Conservation (phyloP, 805 yeast species). For the Saccharomyces mikatae region DNA sequence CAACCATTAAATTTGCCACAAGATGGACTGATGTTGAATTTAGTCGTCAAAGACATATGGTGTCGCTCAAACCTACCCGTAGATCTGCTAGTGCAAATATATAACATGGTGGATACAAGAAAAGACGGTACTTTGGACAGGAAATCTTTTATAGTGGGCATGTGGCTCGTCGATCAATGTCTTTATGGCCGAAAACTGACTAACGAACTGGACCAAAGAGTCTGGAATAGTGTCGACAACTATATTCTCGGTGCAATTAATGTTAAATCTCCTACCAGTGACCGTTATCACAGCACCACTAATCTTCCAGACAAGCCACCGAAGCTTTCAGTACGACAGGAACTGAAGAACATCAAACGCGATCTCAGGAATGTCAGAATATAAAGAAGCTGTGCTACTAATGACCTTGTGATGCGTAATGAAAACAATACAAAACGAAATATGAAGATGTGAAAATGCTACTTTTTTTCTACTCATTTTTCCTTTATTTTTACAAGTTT, state of each 20-base stretch:
- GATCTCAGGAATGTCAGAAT: conserved; percentile 24
- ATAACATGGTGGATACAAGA: conserved; percentile 62
- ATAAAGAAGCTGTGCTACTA: neutral
- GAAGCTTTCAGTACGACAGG: conserved; percentile 19
- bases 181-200: conserved; percentile 90
- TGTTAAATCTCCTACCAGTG: conserved; percentile 6
- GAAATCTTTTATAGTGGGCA: conserved; percentile 86
- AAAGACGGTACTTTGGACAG: conserved; percentile 69
- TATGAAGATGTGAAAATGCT: neutral
- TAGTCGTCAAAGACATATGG: conserved; percentile 76
- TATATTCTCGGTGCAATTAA: conserved; percentile 12
- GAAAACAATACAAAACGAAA: too few species aligned
- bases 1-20: conserved; percentile 14
- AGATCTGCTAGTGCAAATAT: conserved; percentile 51
- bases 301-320: conserved; percentile 10
- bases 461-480: neutral
- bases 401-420: neutral
- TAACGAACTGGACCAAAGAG: conserved; percentile 48
- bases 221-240: conserved; percentile 72
- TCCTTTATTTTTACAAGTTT: neutral
- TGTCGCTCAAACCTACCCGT: conserved; percentile 61
- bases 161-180: conserved; percentile 96
- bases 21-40: conserved; percentile 31
- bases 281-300: neutral
- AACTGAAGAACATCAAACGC: conserved; percentile 23